Percentiles rank a stretch among this genome's conserved stretches.
phyloP scores from a whole-genome alignment of 2,329 filamentous ascomycete species.

The Trichoderma sp. region DNA sequence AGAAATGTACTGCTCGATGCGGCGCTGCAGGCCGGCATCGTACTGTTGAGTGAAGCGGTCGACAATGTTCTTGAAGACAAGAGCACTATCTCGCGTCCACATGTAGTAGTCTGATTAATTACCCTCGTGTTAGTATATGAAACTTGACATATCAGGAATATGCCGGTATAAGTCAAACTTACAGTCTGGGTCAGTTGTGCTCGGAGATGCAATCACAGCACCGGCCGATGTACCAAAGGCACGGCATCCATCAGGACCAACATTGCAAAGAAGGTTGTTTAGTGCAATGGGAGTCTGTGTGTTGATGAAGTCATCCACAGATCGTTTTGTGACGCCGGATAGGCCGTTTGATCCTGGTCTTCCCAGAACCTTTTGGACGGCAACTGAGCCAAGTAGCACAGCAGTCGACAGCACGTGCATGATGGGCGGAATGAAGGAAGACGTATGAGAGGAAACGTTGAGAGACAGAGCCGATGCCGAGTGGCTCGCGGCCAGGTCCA shows the following conservation, averaged over 20 bases:
- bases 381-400: conserved; percentile 49
- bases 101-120: conserved; percentile 65
- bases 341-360: conserved; percentile 35
- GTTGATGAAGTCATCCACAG: conserved; percentile 52
- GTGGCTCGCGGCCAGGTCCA: conserved; percentile 18
- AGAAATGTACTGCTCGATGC: conserved; percentile 66
- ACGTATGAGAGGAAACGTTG: conserved; percentile 30
- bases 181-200: conserved; percentile 54
- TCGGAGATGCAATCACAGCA: conserved; percentile 56
- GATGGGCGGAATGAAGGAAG: conserved; percentile 36
- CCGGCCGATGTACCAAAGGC: conserved; percentile 47
- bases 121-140: not conserved
- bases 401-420: conserved; percentile 52
- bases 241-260: conserved; percentile 53
- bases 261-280: conserved; percentile 55
- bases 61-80: conserved; percentile 66
- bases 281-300: conserved; percentile 52
- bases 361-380: conserved; percentile 50
- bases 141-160: not conserved
- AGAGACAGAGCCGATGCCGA: conserved; percentile 28
- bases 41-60: conserved; percentile 63
- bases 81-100: conserved; percentile 72
- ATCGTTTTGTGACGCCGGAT: conserved; percentile 40
- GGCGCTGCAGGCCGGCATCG: conserved; percentile 53
- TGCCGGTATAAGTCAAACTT: conserved; percentile 28